phyloP scores from a whole-genome alignment of 2,329 filamentous ascomycete species.

The Clonostachys sp. region DNA sequence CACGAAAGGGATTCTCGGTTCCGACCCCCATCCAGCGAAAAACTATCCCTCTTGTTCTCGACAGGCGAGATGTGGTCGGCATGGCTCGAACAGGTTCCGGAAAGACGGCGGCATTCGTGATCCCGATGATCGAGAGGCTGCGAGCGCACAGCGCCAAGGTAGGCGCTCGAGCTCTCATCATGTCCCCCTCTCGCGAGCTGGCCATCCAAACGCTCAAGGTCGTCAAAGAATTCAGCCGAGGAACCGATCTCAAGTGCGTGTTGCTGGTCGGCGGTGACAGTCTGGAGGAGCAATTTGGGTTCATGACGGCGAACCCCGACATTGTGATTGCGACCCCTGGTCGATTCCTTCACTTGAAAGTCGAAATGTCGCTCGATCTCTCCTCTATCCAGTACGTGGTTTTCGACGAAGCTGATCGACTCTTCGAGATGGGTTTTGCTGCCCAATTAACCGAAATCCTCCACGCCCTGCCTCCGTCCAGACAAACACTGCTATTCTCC shows the following conservation, averaged over 20 bases:
- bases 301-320: conserved; percentile 92
- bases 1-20: conserved; percentile 89
- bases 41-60: conserved; percentile 86
- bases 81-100: conserved; percentile 99
- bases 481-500: conserved; percentile 92
- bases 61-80: conserved; percentile 92
- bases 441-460: conserved; percentile 91
- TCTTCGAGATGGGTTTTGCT: conserved; percentile 99
- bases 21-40: conserved; percentile 98
- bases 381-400: conserved; percentile 90
- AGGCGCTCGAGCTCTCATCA: conserved; percentile 78
- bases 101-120: conserved; percentile 97
- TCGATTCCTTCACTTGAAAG: conserved; percentile 92
- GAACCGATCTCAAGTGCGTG: conserved; percentile 87
- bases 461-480: conserved; percentile 74
- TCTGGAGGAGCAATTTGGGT: conserved; percentile 88
- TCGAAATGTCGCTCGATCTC: conserved; percentile 92
- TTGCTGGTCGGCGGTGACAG: conserved; percentile 93
- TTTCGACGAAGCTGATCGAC: conserved; percentile 92
- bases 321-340: conserved; percentile 97
- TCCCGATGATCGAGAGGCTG: conserved; percentile 94
- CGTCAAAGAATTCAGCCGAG: conserved; percentile 86
- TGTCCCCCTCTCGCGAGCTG: conserved; percentile 91
- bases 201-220: conserved; percentile 94
- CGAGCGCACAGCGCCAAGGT: conserved; percentile 84